Percentiles rank a stretch among this genome's conserved stretches.
Evolutionary conservation across 345 rosid genomes (phyloP).

Genomic region (Microthlaspi erraticum): DNA sequence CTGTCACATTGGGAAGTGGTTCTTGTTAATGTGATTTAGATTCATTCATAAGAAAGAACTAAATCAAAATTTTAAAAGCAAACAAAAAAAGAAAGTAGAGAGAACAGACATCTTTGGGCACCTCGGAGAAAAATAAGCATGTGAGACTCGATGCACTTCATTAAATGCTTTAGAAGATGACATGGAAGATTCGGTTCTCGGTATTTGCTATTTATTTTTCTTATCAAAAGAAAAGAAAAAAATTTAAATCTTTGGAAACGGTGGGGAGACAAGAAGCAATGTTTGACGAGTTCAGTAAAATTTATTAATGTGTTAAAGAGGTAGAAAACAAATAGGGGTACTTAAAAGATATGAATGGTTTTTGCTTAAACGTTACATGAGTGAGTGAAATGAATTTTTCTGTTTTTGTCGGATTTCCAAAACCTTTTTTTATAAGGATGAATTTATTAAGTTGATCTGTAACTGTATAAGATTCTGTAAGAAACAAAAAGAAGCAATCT

Average conservation of each 20-base stretch:
- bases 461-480: slow-evolving; percentile 34
- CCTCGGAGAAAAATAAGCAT: slow-evolving; percentile 53
- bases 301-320: slow-evolving; percentile 30
- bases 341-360: slow-evolving; percentile 1
- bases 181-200: slow-evolving; percentile 77
- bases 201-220: slow-evolving; percentile 42
- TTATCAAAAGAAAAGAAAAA: neutral
- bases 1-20: slow-evolving; percentile 41
- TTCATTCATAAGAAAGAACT: slow-evolving; percentile 34
- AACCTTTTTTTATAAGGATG: neutral
- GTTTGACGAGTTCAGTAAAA: slow-evolving; percentile 50
- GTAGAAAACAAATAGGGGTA: neutral
- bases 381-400: slow-evolving; percentile 27
- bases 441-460: slow-evolving; percentile 21
- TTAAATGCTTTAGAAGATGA: slow-evolving; percentile 60
- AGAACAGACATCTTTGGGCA: slow-evolving; percentile 81
- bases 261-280: slow-evolving; percentile 57
- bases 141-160: slow-evolving; percentile 61
- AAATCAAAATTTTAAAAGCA: neutral
- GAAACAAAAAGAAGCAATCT: slow-evolving; percentile 45
- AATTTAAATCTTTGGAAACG: slow-evolving; percentile 27
- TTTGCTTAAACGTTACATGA: slow-evolving; percentile 2
- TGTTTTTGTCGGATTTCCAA: slow-evolving; percentile 37
- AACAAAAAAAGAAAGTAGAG: slow-evolving; percentile 23
- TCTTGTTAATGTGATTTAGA: slow-evolving; percentile 22